Conservation (phyloP, 75 land plant genomes). For the Chamaecyparis obtusa region DNA sequence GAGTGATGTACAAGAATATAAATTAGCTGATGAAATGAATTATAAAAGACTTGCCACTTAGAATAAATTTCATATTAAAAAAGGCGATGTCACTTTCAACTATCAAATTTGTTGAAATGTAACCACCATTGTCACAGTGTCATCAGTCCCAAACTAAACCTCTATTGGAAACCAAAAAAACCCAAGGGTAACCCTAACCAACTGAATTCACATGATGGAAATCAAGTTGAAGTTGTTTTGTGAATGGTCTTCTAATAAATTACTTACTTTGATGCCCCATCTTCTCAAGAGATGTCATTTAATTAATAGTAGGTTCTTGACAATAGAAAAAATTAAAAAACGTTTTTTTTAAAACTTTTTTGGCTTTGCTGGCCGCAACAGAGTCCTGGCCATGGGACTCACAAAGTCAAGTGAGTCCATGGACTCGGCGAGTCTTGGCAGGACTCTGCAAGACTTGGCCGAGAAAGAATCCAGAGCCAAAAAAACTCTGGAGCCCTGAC, state of each 20-base stretch:
- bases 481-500: too few species aligned
- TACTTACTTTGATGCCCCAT: background rate
- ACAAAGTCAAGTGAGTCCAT: too few species aligned
- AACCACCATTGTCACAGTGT: background rate
- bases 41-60: background rate
- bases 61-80: background rate
- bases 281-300: too few species aligned
- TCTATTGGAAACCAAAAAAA: background rate
- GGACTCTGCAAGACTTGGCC: too few species aligned
- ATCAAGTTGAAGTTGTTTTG: background rate
- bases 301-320: too few species aligned
- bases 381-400: too few species aligned
- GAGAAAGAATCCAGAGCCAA: too few species aligned
- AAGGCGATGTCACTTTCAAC: background rate
- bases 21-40: background rate
- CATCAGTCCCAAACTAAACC: background rate
- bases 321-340: too few species aligned
- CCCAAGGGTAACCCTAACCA: background rate
- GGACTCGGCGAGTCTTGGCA: too few species aligned
- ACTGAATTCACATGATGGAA: background rate
- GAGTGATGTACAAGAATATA: background rate
- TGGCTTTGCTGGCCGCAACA: too few species aligned
- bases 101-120: background rate
- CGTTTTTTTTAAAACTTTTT: too few species aligned
- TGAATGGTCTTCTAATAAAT: background rate